phyloP scores from a whole-genome alignment of 139 green algal genomes.

The Picochlorum sp. region DNA sequence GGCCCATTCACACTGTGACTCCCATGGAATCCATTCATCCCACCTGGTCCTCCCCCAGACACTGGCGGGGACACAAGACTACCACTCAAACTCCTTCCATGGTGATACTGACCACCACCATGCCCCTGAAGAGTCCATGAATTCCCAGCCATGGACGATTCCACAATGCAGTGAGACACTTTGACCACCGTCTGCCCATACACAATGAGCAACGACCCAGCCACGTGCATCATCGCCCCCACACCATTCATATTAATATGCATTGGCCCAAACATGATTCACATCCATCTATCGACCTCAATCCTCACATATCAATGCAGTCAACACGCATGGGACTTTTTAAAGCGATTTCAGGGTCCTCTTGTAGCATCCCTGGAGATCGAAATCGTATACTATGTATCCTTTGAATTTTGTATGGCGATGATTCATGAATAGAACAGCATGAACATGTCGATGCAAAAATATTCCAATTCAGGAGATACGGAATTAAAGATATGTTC shows the following conservation, averaged over 20 bases:
- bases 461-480: too few relatives aligned
- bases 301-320: neutral
- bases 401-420: too few relatives aligned
- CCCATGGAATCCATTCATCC: neutral
- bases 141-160: constrained; percentile 21
- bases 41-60: neutral
- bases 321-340: too few relatives aligned
- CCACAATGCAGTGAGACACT: constrained; percentile 33
- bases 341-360: too few relatives aligned
- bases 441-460: too few relatives aligned
- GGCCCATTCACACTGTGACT: neutral
- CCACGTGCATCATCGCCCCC: constrained; percentile 33
- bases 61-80: too few relatives aligned
- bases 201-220: constrained; percentile 37
- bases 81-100: too few relatives aligned
- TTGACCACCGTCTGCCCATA: constrained; percentile 35
- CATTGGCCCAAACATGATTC: constrained; percentile 5
- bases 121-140: constrained; percentile 17
- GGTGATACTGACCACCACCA: neutral
- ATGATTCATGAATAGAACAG: too few relatives aligned
- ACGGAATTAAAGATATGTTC: too few relatives aligned
- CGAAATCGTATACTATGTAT: too few relatives aligned
- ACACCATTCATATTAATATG: constrained; percentile 12
- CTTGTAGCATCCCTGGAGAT: too few relatives aligned
- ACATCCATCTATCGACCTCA: neutral